Conservation (phyloP, 768 basidiomycete species). For the Podaxis sp. region DNA sequence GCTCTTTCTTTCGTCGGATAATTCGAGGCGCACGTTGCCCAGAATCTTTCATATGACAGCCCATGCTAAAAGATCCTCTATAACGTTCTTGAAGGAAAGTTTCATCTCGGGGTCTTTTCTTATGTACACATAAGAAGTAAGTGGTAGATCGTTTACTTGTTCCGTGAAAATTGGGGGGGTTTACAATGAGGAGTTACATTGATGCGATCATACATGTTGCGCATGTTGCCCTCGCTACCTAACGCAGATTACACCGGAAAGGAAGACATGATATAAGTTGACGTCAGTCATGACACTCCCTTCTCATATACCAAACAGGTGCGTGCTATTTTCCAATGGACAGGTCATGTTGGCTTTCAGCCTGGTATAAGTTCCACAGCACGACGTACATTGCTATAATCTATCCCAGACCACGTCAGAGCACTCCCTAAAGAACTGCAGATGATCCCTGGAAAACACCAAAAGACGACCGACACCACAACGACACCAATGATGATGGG, state of each 20-base stretch:
- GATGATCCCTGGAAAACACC: background rate
- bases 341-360: background rate
- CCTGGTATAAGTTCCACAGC: too few species aligned
- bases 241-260: background rate
- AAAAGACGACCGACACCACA: background rate
- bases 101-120: background rate
- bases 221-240: too few species aligned
- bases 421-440: background rate
- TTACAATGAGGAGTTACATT: too few species aligned
- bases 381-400: too few species aligned
- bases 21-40: too few species aligned
- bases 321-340: background rate
- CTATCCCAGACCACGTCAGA: background rate
- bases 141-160: too few species aligned
- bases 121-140: background rate
- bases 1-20: too few species aligned
- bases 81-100: background rate
- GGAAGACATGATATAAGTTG: background rate
- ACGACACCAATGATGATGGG: background rate
- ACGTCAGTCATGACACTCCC: constrained; percentile 1
- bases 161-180: too few species aligned
- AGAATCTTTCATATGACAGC: too few species aligned
- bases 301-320: background rate
- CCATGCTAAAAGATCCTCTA: too few species aligned
- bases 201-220: too few species aligned